Base-by-base conservation (phyloP, 2,329 filamentous ascomycete genomes). In the Lithohypha guttulata region DNA sequence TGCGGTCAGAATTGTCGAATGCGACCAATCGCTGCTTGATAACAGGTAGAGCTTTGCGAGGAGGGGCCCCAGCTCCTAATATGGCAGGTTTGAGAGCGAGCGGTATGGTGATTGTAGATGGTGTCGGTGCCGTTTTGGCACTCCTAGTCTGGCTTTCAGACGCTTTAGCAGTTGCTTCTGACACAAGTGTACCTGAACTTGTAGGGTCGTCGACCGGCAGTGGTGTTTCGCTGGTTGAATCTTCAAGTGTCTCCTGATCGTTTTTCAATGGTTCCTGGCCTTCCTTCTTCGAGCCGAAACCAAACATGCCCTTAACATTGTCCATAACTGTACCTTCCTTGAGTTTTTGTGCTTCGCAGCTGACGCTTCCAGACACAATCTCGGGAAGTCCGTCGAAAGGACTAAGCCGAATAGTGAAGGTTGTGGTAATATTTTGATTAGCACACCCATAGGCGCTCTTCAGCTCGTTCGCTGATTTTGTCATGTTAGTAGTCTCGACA, bases 241-340 rank as follows among this genome's bases (percentile, higher is more conserved):
- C 54, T 20, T 52, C 67, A 39, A 71, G 67, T 2, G 62, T 55
- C 28, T 71, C 75, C 15, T 72, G 71, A 34, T 79, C 81, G 43
- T 75, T 71, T 22, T 94, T 56, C 6, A 73, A 65, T 46, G 73
- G 71, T 61, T 94, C 82, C 41, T 89, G 83, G 21, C 49, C 50
- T 47, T 82, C 81, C 63, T 93, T 93, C 64, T 84, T 85, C 54
- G 83, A 83, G 18, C 89, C 91, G 56, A 96, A 87, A 4, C 91
- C 91, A 56, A 98, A 93, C 46, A 95, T 75, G 48, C 87, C 93
- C 70, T 98, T 98, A 49, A 96, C 84, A 29, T 85, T 87, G 55
- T 94, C 89, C 33, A 95, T 83, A 34, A 96, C 74, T 36, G 81
- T 79, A 47, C 83, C 84, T 58, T 86, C 84, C 60, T 76, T 76